These are phyloP conservation scores for Trichoderma cornu-damae DNA, from an alignment of 2,329 filamentous ascomycete species.

Conservation along the genomic window DNA sequence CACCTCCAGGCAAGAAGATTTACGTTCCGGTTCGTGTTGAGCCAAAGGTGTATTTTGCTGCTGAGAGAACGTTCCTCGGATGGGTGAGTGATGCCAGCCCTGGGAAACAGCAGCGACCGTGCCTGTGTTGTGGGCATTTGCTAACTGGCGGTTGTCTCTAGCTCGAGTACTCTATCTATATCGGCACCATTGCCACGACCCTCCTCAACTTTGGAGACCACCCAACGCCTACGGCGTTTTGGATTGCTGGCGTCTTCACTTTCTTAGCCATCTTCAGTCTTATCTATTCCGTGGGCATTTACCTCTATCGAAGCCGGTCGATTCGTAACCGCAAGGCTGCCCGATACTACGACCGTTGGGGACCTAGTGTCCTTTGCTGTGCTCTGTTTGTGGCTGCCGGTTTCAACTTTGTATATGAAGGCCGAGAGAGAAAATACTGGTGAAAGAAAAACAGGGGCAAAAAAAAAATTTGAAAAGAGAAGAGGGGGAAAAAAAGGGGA, in stretches of 20 bases:
- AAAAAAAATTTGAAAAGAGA: no score
- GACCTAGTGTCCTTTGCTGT: slow-evolving; percentile 70
- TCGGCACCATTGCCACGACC: slow-evolving; percentile 79
- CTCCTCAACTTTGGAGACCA: slow-evolving; percentile 73
- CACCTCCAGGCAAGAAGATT: slow-evolving; percentile 81
- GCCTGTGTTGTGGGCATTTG: slow-evolving; percentile 15
- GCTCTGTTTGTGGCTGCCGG: slow-evolving; percentile 68
- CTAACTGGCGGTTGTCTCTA: slow-evolving; percentile 29
- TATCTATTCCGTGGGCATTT: slow-evolving; percentile 78
- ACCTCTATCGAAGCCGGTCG: slow-evolving; percentile 80
- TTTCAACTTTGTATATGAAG: slow-evolving; percentile 75
- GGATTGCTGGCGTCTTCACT: slow-evolving; percentile 73
- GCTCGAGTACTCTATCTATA: slow-evolving; percentile 95
- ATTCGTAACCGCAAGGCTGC: slow-evolving; percentile 81
- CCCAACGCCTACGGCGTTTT: slow-evolving; percentile 54
- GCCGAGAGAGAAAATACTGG: slow-evolving; percentile 56
- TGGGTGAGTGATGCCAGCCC: slow-evolving; percentile 60
- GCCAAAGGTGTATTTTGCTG: slow-evolving; percentile 96
- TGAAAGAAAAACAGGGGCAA: slow-evolving; percentile 29
- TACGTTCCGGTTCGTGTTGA: slow-evolving; percentile 94
- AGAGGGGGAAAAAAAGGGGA: slow-evolving; percentile 41
- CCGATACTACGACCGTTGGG: slow-evolving; percentile 85
- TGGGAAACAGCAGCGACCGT: neutral
- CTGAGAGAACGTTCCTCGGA: slow-evolving; percentile 89
- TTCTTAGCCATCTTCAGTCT: slow-evolving; percentile 71